A percentile compares a stretch with the other conserved stretches of the same genome.
Evolutionary conservation across 2,329 filamentous ascomycete genomes (phyloP).

Genomic region (Xylariaceae sp.): DNA sequence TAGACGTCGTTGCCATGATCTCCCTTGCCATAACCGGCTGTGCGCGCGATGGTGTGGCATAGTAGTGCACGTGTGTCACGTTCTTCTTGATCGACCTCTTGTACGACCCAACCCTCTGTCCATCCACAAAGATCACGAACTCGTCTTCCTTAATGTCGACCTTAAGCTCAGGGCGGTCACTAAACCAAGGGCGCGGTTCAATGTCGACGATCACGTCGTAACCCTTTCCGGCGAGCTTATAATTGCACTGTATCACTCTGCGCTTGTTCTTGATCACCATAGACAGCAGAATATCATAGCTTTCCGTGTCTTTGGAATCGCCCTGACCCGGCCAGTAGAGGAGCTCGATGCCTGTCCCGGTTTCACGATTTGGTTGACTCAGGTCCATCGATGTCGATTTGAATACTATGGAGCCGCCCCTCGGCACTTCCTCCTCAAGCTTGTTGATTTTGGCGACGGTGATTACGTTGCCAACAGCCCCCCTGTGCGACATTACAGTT

Average conservation of each 20-base stretch:
- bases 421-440: conserved; percentile 13
- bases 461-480: conserved; percentile 20
- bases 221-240: conserved; percentile 20
- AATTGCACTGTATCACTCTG: conserved; percentile 21
- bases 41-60: conserved; percentile 12
- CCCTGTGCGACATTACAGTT: conserved; percentile 9
- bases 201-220: conserved; percentile 20
- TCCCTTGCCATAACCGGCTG: conserved; percentile 22
- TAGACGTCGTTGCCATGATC: conserved; percentile 23
- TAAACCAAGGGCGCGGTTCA: conserved; percentile 25
- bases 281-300: conserved; percentile 25
- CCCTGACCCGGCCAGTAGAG: conserved; percentile 16
- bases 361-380: conserved; percentile 11
- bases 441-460: conserved; percentile 23
- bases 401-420: conserved; percentile 26
- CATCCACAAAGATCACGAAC: conserved; percentile 23
- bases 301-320: conserved; percentile 23
- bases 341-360: conserved; percentile 23
- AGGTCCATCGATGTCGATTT: conserved; percentile 22
- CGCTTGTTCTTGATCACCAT: conserved; percentile 23
- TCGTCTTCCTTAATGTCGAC: conserved; percentile 21
- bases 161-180: conserved; percentile 12
- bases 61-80: conserved; percentile 29
- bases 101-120: conserved; percentile 5
- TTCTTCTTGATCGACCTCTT: conserved; percentile 20